Base-by-base conservation (phyloP, 768 basidiomycete genomes). In the Mycena floridula region DNA sequence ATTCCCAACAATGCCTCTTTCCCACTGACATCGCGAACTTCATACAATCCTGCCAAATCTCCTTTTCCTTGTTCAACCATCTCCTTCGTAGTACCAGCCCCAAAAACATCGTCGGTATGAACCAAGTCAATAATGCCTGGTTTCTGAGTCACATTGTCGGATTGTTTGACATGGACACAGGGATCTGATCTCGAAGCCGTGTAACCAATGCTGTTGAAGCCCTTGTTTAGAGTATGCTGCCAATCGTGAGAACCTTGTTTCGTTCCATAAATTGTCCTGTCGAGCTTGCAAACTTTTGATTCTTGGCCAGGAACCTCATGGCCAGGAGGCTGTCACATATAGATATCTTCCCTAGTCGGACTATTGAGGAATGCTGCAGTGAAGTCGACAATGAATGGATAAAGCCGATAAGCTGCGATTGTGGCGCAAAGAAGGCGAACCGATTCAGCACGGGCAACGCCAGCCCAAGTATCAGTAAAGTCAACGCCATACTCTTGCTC, bases 31-130 rank as follows among this genome's bases (percentile, higher is more conserved):
- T 35, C 32, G 15, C 18, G 13, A 15, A 35, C 18, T 7, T 35
- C 32, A 35, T 35, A 35, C 15, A 13, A 35, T 3, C 32, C 3
- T 18, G 13, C 32, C 13, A 35, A 15, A 4, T 35, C 32, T 18
- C 32, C 32, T 18, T 35, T 35, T 35, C 15, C 3, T 7, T 3
- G 15, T 3, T 35, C 7, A 3, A 18, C 32, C 13, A 35, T 3
- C 15, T 7, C 7, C 3, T 13, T 35, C 4, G 3, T 3, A 3
- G 32, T 15, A 3, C 4, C 13, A 35, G 32, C 32, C 3, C 32
- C 32, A 1, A 48, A 23, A 1, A 59, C 37, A 38, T 59, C 46
- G 38, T 57, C 46, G 0, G 46, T 52, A 24, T 35, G 18, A n/a
- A n/a, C n/a, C 7, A 18, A 15, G 32, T 35, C 18, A 3, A 7